Conservation (phyloP, 768 basidiomycete species). For the Suillus paluster region DNA sequence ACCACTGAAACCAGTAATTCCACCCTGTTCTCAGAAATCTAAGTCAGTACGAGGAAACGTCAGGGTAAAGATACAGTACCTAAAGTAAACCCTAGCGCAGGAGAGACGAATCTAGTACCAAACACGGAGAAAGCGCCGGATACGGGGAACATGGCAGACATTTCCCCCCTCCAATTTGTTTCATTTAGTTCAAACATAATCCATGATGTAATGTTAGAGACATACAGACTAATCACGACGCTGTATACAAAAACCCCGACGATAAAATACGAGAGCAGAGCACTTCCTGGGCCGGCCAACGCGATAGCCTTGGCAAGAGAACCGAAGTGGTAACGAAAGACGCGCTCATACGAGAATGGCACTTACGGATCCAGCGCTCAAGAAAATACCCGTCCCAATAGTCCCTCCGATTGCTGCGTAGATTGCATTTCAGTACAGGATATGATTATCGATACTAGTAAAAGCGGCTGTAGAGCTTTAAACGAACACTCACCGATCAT, state of each 20-base stretch:
- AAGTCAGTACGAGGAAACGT: background rate
- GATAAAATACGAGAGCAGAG: conserved; percentile 62
- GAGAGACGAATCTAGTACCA: conserved; percentile 61
- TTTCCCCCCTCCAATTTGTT: conserved; percentile 54
- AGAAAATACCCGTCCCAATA: conserved; percentile 64
- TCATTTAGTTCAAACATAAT: background rate
- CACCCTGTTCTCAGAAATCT: conserved; percentile 40
- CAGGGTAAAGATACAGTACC: conserved; percentile 32
- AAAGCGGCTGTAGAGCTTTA: background rate
- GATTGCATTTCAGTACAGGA: background rate
- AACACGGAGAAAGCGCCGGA: conserved; percentile 65
- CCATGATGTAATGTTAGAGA: background rate
- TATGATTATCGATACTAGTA: background rate
- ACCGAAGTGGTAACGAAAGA: background rate
- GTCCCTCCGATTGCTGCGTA: conserved; percentile 56
- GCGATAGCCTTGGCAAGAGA: conserved; percentile 46
- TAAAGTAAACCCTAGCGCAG: conserved; percentile 61
- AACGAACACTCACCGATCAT: conserved; percentile 41
- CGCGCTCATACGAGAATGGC: background rate
- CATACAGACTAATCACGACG: conserved; percentile 62
- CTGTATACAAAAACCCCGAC: conserved; percentile 64
- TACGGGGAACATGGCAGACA: conserved; percentile 67
- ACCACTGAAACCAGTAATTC: conserved; percentile 63
- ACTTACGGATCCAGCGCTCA: conserved; percentile 59
- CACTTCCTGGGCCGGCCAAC: conserved; percentile 62